phyloP scores from a whole-genome alignment of 768 basidiomycete species.

The Hirschioporus abietinus region DNA sequence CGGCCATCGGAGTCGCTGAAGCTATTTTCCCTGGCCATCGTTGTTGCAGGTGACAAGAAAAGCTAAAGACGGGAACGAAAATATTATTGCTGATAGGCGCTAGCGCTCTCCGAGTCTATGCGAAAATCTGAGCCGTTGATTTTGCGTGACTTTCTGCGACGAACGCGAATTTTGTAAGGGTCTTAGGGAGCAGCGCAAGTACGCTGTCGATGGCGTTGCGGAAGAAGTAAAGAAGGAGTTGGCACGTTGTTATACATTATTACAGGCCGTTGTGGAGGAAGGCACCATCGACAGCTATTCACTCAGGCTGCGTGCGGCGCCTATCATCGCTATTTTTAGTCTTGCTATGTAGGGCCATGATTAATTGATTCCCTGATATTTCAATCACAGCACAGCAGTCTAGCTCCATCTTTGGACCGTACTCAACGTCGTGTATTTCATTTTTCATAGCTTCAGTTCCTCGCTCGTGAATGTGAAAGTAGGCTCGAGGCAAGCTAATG shows the following conservation, averaged over 20 bases:
- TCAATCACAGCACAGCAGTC: neutral
- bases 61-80: neutral
- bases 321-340: neutral
- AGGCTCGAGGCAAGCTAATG: neutral
- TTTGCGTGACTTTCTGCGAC: no score
- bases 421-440: neutral
- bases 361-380: neutral
- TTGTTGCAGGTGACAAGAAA: neutral
- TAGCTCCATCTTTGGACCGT: neutral
- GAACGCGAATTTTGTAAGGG: no score
- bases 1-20: constrained; percentile 61
- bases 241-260: neutral
- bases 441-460: neutral
- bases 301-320: neutral
- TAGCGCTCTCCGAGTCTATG: neutral
- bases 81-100: neutral
- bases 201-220: neutral
- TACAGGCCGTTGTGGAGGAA: neutral
- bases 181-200: neutral
- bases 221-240: neutral
- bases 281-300: neutral
- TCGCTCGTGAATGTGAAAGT: neutral
- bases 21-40: constrained; percentile 64
- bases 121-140: neutral
- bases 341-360: neutral